phyloP scores from a whole-genome alignment of 2,329 filamentous ascomycete genomes.

The Ophiostoma himal-ulmi region DNA sequence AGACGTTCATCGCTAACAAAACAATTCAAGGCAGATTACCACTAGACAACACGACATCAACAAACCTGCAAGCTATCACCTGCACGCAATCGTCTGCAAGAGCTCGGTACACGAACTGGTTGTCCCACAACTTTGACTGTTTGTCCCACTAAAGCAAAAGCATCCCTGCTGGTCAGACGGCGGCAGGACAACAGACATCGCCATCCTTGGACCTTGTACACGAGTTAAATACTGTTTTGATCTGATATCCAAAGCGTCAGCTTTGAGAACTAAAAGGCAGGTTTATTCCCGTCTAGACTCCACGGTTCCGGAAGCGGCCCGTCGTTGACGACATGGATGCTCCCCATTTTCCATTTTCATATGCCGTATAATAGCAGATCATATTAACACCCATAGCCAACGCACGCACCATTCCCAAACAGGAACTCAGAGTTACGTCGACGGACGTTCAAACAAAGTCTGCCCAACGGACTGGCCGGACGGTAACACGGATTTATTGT shows the following conservation, averaged over 20 bases:
- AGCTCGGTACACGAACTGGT: not conserved
- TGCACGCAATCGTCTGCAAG: not conserved
- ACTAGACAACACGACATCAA: not conserved
- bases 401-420: slow-evolving; percentile 10
- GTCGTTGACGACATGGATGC: not conserved
- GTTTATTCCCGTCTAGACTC: not conserved
- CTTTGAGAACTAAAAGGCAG: not conserved
- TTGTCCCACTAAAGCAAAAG: not conserved
- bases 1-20: not conserved
- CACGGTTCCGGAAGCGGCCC: too few species aligned
- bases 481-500: not conserved
- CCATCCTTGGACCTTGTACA: not conserved
- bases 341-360: not conserved
- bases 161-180: not conserved
- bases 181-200: not conserved
- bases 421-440: not conserved
- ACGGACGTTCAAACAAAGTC: slow-evolving; percentile 7
- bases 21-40: not conserved
- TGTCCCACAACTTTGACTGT: slow-evolving; percentile 7
- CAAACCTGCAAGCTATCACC: not conserved
- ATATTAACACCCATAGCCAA: not conserved
- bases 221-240: not conserved
- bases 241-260: too few species aligned
- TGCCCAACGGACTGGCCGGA: not conserved
- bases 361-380: not conserved